These are phyloP conservation scores for Aureobasidium sp. DNA, from an alignment of 2,329 filamentous ascomycete species.

Conservation along the genomic window DNA sequence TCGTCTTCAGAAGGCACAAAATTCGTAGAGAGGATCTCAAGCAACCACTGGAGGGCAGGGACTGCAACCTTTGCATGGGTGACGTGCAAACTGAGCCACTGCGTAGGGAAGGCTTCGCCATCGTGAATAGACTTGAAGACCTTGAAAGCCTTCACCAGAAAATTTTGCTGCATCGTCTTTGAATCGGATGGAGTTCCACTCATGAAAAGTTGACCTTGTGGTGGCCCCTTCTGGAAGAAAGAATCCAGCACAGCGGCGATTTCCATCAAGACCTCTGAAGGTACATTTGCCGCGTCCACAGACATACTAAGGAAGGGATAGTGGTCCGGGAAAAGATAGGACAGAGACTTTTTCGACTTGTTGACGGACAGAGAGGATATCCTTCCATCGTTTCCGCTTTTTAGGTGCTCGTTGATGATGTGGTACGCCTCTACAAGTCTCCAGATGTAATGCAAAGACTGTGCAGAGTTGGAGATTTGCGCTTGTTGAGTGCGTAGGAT, in stretches of 20 bases:
- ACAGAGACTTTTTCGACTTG: conserved; percentile 42
- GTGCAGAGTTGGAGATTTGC: neutral
- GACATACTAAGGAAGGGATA: conserved; percentile 79
- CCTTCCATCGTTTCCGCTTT: neutral
- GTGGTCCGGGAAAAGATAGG: conserved; percentile 77
- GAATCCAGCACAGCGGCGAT: conserved; percentile 80
- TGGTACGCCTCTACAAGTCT: conserved; percentile 13
- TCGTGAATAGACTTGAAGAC: conserved; percentile 83
- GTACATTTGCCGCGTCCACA: conserved; percentile 41
- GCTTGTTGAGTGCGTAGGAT: conserved; percentile 70
- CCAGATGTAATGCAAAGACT: conserved; percentile 14
- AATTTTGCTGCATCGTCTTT: neutral
- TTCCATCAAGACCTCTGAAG: conserved; percentile 78
- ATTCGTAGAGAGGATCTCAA: conserved; percentile 66
- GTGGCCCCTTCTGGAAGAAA: conserved; percentile 48
- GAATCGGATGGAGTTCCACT: neutral
- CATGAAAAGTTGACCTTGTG: neutral
- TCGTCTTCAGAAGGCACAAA: conserved; percentile 81
- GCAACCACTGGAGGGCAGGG: conserved; percentile 13
- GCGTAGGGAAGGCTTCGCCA: conserved; percentile 78
- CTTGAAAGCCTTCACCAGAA: conserved; percentile 45
- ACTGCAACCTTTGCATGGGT: conserved; percentile 23
- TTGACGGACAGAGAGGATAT: neutral
- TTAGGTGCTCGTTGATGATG: neutral
- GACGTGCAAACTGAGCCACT: conserved; percentile 89